Evolutionary conservation across 148 eudicot genomes (phyloP).

Genomic region (Salicornia ramosissima): DNA sequence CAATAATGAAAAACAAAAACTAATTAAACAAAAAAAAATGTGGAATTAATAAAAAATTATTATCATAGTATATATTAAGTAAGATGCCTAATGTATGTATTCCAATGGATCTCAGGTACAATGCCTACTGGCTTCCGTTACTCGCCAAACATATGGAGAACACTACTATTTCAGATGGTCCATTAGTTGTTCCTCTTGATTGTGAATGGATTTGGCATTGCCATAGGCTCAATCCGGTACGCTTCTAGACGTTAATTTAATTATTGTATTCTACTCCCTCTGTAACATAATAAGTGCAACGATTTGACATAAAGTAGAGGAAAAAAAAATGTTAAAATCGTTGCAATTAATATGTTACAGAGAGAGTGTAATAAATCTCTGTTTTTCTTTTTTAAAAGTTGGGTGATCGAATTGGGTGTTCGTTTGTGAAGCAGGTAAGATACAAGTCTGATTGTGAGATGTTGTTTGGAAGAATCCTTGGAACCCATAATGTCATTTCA

Average conservation of each 20-base stretch:
- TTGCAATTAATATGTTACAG: too few relatives aligned
- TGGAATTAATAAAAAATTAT: too few relatives aligned
- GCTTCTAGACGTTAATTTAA: conserved; percentile 21
- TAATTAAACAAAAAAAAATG: too few relatives aligned
- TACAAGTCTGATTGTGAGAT: conserved; percentile 74
- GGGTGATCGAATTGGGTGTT: conserved; percentile 15
- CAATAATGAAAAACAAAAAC: too few relatives aligned
- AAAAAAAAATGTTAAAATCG: too few relatives aligned
- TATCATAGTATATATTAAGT: too few relatives aligned
- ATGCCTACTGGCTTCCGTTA: conserved; percentile 75
- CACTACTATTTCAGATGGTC: conserved; percentile 42
- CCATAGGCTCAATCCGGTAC: conserved; percentile 93
- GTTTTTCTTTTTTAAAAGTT: background rate
- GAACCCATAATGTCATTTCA: conserved; percentile 53
- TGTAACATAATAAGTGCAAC: too few relatives aligned
- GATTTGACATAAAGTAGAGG: too few relatives aligned
- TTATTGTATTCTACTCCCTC: background rate
- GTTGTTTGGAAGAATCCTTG: conserved; percentile 74
- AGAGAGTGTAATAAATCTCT: too few relatives aligned
- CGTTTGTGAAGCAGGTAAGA: conserved; percentile 47
- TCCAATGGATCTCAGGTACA: conserved; percentile 21
- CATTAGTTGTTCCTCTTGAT: conserved; percentile 90
- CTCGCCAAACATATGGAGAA: conserved; percentile 62
- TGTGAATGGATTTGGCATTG: conserved; percentile 99
- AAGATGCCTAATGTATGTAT: too few relatives aligned